Evolutionary conservation across 225 moss, liverwort and hornwort genomes (phyloP).

Genomic region (Anthoceros angustus): DNA sequence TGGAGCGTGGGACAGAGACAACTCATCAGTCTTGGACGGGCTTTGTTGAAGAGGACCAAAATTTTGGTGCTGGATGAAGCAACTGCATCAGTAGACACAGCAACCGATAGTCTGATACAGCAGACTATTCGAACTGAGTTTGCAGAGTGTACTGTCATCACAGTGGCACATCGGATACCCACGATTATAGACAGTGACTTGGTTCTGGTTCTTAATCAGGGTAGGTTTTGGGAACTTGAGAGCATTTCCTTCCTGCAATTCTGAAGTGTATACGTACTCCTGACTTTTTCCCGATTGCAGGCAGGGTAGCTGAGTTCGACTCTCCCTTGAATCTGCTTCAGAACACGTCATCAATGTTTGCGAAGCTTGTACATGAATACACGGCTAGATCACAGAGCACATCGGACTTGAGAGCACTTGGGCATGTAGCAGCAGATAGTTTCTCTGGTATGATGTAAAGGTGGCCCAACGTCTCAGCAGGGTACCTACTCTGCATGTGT

Average conservation of each 20-base stretch:
- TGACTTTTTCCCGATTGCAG: slow-evolving; percentile 16
- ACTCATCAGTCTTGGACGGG: slow-evolving; percentile 72
- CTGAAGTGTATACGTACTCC: neutral
- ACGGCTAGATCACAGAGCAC: slow-evolving; percentile 34
- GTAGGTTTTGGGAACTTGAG: slow-evolving; percentile 19
- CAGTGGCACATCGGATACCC: slow-evolving; percentile 83
- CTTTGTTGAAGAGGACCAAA: slow-evolving; percentile 53
- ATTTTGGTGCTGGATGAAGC: slow-evolving; percentile 82
- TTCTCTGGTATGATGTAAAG: neutral
- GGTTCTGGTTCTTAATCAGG: slow-evolving; percentile 68
- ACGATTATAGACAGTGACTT: slow-evolving; percentile 77
- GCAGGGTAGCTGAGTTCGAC: slow-evolving; percentile 53
- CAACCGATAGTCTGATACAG: slow-evolving; percentile 70
- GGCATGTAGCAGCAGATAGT: neutral
- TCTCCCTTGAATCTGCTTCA: slow-evolving; percentile 34
- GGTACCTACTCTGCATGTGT: too few relatives aligned
- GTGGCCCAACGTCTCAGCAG: too few relatives aligned
- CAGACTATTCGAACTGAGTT: slow-evolving; percentile 61
- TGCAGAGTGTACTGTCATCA: slow-evolving; percentile 62
- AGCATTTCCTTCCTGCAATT: neutral
- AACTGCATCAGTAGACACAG: slow-evolving; percentile 79
- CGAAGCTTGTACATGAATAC: slow-evolving; percentile 70
- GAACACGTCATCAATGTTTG: slow-evolving; percentile 47
- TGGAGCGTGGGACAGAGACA: slow-evolving; percentile 96
- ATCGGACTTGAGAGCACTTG: slow-evolving; percentile 7